Percentiles rank a stretch among this genome's conserved stretches.
phyloP scores from a whole-genome alignment of 2,329 filamentous ascomycete genomes.

The Fusarium gaditjirri region DNA sequence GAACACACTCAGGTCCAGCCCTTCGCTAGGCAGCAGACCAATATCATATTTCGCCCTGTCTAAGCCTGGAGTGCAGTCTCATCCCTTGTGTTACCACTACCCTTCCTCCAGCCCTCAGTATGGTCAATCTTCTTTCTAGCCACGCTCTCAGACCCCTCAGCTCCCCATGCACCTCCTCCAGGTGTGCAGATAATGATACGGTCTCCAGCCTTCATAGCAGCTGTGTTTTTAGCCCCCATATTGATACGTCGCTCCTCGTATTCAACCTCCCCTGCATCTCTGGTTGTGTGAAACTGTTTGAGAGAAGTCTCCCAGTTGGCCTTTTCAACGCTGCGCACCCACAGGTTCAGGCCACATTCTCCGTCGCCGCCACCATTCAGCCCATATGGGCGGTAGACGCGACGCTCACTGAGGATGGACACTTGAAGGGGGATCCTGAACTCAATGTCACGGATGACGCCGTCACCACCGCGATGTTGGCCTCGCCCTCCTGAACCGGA shows the following conservation, averaged over 20 bases:
- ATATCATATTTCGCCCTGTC: neutral
- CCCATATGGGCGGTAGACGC: slow-evolving; percentile 78
- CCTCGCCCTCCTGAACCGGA: slow-evolving; percentile 72
- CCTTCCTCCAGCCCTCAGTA: slow-evolving; percentile 63
- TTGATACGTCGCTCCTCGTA: slow-evolving; percentile 74
- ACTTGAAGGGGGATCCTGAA: slow-evolving; percentile 81
- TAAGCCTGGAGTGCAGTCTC: slow-evolving; percentile 68
- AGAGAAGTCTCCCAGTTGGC: slow-evolving; percentile 60
- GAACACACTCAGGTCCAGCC: neutral
- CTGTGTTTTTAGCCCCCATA: slow-evolving; percentile 82
- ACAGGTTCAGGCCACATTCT: slow-evolving; percentile 83
- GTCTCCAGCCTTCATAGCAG: slow-evolving; percentile 79
- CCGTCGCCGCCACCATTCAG: slow-evolving; percentile 85
- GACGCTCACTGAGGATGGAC: slow-evolving; percentile 78
- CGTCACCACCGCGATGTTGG: slow-evolving; percentile 76
- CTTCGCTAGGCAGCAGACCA: neutral
- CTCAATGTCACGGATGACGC: slow-evolving; percentile 81
- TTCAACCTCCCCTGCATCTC: slow-evolving; percentile 52
- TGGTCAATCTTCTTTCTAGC: slow-evolving; percentile 64
- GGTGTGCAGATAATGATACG: slow-evolving; percentile 82
- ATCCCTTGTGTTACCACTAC: slow-evolving; percentile 66
- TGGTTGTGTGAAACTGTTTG: slow-evolving; percentile 51
- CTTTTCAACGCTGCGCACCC: slow-evolving; percentile 79
- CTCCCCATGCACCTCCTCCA: slow-evolving; percentile 82
- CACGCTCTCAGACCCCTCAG: slow-evolving; percentile 65